Evolutionary conservation across 441 rosid genomes (phyloP), one percentile per base, ranked within the genome.

Genomic region (Mallotus japonicus): DNA sequence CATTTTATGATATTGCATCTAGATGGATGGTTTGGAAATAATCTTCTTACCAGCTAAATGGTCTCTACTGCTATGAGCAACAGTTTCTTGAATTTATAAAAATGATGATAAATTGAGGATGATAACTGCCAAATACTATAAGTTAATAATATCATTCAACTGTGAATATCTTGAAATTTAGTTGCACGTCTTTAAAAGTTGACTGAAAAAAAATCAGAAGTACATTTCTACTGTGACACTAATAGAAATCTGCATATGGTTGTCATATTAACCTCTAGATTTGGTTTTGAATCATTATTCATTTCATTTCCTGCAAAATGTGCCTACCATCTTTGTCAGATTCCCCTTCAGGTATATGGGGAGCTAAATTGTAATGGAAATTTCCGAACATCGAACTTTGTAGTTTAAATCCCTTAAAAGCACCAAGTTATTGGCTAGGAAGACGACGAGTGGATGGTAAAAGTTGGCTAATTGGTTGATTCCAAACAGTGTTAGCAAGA

Each of bases 21-120:
- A 47, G 67, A 51, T 66, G 15, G 37, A 49, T 54, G 20, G 32
- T 20, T n/a, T 12, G 24, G 19, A 24, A 64, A 47, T 56, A 42
- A 24, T 73, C 40, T 47, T 28, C 47, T 65, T 20, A 7, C 65
- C 9, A 58, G 65, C 57, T 24, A 16, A 70, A 59, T 32, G n/a
- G 17, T n/a, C 54, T 37, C 22, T 32, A 15, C 22, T 49, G 15
- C 44, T 58, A 59, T 44, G 32, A 28, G 32, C 32, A 28, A 28
- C 32, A 1, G 32, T 56, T 9, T 24, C 32, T 20, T 15, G 11
- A 46, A 58, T 24, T 46, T 58, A 16, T 15, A 16, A 19, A 57
- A 16, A 49, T 42, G 34, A 71, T 71, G 8, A 49, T 47, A 59
- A 50, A 24, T n/a, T 28, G 16, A 16, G 5, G 17, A 20, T 53